phyloP scores from a whole-genome alignment of 441 rosid species.

The Brassica balearica region DNA sequence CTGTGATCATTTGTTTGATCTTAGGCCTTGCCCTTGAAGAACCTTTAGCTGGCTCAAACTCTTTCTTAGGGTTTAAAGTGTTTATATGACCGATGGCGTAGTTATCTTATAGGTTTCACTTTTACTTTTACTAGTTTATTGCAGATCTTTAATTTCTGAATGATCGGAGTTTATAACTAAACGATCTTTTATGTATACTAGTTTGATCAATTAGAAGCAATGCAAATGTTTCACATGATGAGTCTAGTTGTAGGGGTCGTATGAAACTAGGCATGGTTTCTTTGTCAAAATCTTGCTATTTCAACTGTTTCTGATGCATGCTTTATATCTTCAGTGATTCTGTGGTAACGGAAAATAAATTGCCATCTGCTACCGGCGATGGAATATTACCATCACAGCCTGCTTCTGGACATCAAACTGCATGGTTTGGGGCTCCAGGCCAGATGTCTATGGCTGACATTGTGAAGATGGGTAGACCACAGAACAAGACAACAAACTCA shows the following conservation, averaged over 20 bases:
- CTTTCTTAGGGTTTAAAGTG: not conserved
- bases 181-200: not conserved
- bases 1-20: constrained; percentile 5
- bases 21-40: not conserved
- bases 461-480: constrained; percentile 95
- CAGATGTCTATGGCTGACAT: constrained; percentile 98
- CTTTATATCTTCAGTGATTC: constrained; percentile 61
- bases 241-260: not conserved
- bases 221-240: not conserved
- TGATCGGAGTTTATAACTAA: not conserved
- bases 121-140: not conserved
- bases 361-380: constrained; percentile 52
- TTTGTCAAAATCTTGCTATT: not conserved
- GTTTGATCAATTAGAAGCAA: constrained; percentile 17
- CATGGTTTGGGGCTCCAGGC: constrained; percentile 83
- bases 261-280: not conserved
- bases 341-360: constrained; percentile 55
- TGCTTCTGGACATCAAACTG: constrained; percentile 69
- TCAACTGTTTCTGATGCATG: constrained; percentile 24
- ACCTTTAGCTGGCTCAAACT: not conserved
- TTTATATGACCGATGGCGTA: not conserved
- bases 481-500: constrained; percentile 48
- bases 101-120: not conserved
- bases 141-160: not conserved
- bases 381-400: constrained; percentile 60